Evolutionary conservation across 768 basidiomycete genomes (phyloP), one percentile per base, ranked within the genome.

Genomic region (Russula sp.): DNA sequence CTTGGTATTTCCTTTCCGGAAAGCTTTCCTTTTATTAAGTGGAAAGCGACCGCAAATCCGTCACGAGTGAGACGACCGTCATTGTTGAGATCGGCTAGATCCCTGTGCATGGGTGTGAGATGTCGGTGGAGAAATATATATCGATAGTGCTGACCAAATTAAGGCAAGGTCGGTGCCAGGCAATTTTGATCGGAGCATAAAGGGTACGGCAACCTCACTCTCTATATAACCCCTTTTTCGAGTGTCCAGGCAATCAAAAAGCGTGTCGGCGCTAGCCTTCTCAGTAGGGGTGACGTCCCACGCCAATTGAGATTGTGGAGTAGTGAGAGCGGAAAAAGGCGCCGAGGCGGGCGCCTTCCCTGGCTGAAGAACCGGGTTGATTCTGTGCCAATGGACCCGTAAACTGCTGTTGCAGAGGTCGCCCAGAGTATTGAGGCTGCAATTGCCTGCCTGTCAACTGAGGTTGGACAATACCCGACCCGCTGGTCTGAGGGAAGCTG

Each of bases 21-120:
- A 10, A 97, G 76, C 74, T 88, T 93, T 71, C 83, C 83, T 75
- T 92, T 90, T 70, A 99, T 98, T 40, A 99, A 82, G 76, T 96
- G 84, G 85, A 95, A 85, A 4, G 94, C 97, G 51, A 98, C 88
- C 9, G 97, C 96, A 74, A 99, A 98, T 16, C 94, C 92, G 55
- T 98, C 95, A 58, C 87, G 83, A 3, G 87, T 94, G 54, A 99
- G 79, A 60, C 81, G 83, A 2, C 97, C 97, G 62, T 96, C 89
- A 57, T 88, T 89, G 66, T 89, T 85, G 26, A 98, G 81, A 72
- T 98, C 96, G 30, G 94, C 82, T 22, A 99, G 83, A 74, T 99
- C 97, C 96, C 95, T 98, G 64, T 40, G 42, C 57, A 32, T 32
- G 10, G n/a, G 24, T 53, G 44, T 46, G 52, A 57, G 59, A 62